These are phyloP conservation scores for Clonostachys byssicola DNA, from an alignment of 2,329 filamentous ascomycete genomes.

Conservation along the genomic window DNA sequence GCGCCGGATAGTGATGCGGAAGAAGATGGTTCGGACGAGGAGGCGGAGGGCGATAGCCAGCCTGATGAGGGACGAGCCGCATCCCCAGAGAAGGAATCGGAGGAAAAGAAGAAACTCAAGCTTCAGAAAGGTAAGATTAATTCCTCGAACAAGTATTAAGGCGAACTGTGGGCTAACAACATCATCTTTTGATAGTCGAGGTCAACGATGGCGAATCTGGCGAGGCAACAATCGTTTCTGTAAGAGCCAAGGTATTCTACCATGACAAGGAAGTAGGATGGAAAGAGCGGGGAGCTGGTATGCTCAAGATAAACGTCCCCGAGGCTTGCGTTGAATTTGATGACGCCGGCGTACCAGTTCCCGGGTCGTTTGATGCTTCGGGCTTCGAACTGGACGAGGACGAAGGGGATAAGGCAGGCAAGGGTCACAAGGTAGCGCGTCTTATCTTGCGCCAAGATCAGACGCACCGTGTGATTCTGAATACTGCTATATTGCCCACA, in stretches of 20 bases:
- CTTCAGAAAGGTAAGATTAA: slow-evolving; percentile 62
- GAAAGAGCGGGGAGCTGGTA: slow-evolving; percentile 86
- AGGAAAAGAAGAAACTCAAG: slow-evolving; percentile 62
- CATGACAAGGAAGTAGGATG: slow-evolving; percentile 70
- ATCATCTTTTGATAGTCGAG: slow-evolving; percentile 37
- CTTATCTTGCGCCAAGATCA: slow-evolving; percentile 91
- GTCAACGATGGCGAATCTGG: slow-evolving; percentile 85
- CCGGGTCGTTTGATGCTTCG: slow-evolving; percentile 53
- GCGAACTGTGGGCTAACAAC: background rate
- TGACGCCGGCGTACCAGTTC: slow-evolving; percentile 41
- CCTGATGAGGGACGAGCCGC: slow-evolving; percentile 38
- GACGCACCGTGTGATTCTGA: slow-evolving; percentile 81
- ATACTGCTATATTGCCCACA: slow-evolving; percentile 73
- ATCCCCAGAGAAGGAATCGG: slow-evolving; percentile 49
- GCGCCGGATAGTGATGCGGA: slow-evolving; percentile 65
- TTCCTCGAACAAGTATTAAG: no score
- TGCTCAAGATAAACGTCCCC: slow-evolving; percentile 78
- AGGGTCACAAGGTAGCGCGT: slow-evolving; percentile 52
- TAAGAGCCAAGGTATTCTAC: slow-evolving; percentile 81
- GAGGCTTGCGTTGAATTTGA: slow-evolving; percentile 52
- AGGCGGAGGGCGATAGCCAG: slow-evolving; percentile 29
- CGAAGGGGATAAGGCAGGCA: slow-evolving; percentile 17
- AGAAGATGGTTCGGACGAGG: slow-evolving; percentile 32
- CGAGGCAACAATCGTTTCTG: slow-evolving; percentile 70
- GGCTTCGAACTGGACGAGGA: slow-evolving; percentile 37